Base-by-base conservation (phyloP, 2,329 filamentous ascomycete species). In the Calonectria montana region DNA sequence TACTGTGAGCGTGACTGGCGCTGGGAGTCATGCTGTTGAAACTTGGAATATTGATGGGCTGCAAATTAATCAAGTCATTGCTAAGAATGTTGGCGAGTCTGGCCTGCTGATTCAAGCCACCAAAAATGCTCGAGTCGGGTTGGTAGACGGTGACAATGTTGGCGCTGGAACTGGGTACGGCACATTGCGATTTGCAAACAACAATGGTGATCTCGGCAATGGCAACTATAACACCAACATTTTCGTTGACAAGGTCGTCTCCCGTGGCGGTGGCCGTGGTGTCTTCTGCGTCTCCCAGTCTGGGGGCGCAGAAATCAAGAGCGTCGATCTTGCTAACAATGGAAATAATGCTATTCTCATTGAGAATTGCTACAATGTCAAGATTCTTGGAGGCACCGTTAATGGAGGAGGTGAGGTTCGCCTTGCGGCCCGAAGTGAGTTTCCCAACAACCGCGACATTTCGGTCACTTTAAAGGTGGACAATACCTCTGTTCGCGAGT, bases 41-140 rank as follows among this genome's bases (percentile, higher is more conserved):
- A 89, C 87, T 0, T 91, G 88, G 87, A 91, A 91, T 79, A 90
- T 91, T 48, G 86, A 90, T 73, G 86, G 87, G 13, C 83, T 91
- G 2, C 83, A 79, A 1, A 87, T 91, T 75, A 84, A 85, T 74
- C 80, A 83, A 21, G 89, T 91, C 48, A 86, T 90, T 41, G 89
- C 88, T 1, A 82, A 82, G 10, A 82, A 91, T 70, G 86, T 89
- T 2, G 88, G 88, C 48, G 88, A 91, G 80, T 89, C 82, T n/a
- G 89, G 88, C 0, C 74, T 91, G n/a, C 83, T 91, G 18, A 80
- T 91, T 35, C 89, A 91, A 67, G 86, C 84, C 47, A 88, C 88
- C 0, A 86, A 81, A 6, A 89, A 91, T 70, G 88, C 87, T 0
- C 76, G 81, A 3, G 87, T 91, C 27, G 87, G 87, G 0, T 84